Evolutionary conservation across 495 filamentous ascomycete genomes (phyloP).

Genomic region (Astrocystis sublimbata): DNA sequence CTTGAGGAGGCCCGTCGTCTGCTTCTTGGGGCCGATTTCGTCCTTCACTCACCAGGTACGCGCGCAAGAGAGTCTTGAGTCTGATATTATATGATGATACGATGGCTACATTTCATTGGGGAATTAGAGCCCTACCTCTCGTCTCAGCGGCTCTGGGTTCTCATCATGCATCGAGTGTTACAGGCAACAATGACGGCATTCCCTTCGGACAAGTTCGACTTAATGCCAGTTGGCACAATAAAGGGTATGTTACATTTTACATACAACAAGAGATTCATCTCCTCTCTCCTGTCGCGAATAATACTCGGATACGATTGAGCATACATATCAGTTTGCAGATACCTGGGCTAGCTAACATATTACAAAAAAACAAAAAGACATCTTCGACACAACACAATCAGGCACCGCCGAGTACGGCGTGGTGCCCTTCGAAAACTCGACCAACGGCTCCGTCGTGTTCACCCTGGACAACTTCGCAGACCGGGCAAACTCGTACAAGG

Average conservation of each 20-base stretch:
- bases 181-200: conserved; percentile 72
- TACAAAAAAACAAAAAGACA: conserved; percentile 63
- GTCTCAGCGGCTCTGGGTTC: neutral
- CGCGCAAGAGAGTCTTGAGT: neutral
- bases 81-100: too few relatives aligned
- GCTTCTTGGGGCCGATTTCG: conserved; percentile 79
- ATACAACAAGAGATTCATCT: neutral
- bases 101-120: too few relatives aligned
- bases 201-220: conserved; percentile 50
- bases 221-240: conserved; percentile 62
- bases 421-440: conserved; percentile 94
- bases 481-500: conserved; percentile 55
- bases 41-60: conserved; percentile 92
- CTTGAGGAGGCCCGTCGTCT: conserved; percentile 54
- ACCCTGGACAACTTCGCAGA: conserved; percentile 89
- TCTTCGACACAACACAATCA: conserved; percentile 76
- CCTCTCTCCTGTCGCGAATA: neutral
- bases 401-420: conserved; percentile 67
- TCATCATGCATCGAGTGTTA: neutral
- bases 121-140: neutral
- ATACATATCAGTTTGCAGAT: neutral
- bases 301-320: too few relatives aligned
- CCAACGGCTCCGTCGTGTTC: conserved; percentile 85
- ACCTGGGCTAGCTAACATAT: conserved; percentile 14
- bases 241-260: too few relatives aligned